Base-by-base conservation (phyloP, 2,329 filamentous ascomycete species). In the Fusarium euwallaceae region DNA sequence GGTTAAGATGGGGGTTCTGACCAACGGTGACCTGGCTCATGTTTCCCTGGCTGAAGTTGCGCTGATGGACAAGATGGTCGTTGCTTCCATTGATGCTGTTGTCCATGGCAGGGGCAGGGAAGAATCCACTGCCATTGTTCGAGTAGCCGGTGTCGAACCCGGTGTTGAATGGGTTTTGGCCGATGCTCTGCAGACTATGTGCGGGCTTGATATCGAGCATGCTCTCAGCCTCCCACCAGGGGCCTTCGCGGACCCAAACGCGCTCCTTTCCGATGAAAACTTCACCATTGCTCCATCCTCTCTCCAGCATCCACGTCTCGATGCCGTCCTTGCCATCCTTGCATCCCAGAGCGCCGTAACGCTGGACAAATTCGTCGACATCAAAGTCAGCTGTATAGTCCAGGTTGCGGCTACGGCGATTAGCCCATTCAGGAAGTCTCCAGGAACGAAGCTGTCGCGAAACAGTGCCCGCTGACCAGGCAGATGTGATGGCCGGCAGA, bases 341-440 rank as follows among this genome's bases (percentile, higher is more conserved):
- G 82, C 97, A 99, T 16, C 97, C 97, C 1, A 99, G 88, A 7
- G 90, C 87, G 6, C 91, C 87, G 81, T 98, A 99, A 53, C 97
- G 92, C 76, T 92, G 91, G 22, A 92, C 90, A 78, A 99, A 98
- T 81, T 99, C 97, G 17, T 98, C 94, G 6, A 95, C 86, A 78
- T 99, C 97, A 76, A 98, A 99, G 80, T 99, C 97, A 2, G 95
- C 95, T 0, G 97, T 99, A 83, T 97, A 99, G 81, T 99, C 97
- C 3, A 98, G 90, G 78, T 93, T 92, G 81, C 94, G 95, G 82
- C 95, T 97, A 60, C 97, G 91, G 66, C 96, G 92, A 81, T 98
- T 99, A 2, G 95, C 94, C 97, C 97, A 99, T 82, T 99, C 97
- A 0, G 97, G 93, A 17, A 99, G 87, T 78, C 97, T 91, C 96